Conservation (phyloP, 805 yeast genomes). For the Myxozyma lipomycoides region DNA sequence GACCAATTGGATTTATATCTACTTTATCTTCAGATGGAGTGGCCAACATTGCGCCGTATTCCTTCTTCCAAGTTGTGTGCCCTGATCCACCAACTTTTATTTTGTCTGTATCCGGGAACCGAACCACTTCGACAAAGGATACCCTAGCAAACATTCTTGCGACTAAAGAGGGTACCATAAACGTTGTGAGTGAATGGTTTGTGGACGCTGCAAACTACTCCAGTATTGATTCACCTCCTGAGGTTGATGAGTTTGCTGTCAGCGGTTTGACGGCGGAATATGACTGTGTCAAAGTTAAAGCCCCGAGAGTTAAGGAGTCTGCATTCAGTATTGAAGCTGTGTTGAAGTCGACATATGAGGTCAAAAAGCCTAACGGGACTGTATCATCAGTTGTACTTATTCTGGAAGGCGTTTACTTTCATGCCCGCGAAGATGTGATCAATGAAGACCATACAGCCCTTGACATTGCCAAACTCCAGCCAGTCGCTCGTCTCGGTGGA, state of each 20-base stretch:
- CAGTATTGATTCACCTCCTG: slow-evolving; percentile 46
- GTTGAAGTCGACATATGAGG: slow-evolving; percentile 44
- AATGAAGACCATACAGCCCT: slow-evolving; percentile 42
- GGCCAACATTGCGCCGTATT: slow-evolving; percentile 57
- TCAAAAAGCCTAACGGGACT: slow-evolving; percentile 38
- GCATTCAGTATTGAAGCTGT: slow-evolving; percentile 57
- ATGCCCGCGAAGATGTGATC: slow-evolving; percentile 52
- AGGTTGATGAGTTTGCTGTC: slow-evolving; percentile 51
- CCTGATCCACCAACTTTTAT: slow-evolving; percentile 58
- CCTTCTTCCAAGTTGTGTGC: slow-evolving; percentile 48
- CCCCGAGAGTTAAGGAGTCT: slow-evolving; percentile 58
- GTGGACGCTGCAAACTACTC: slow-evolving; percentile 58
- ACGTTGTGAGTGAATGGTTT: slow-evolving; percentile 60
- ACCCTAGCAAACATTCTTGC: slow-evolving; percentile 48
- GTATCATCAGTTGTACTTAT: slow-evolving; percentile 43
- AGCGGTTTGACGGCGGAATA: slow-evolving; percentile 48
- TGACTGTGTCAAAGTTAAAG: slow-evolving; percentile 45
- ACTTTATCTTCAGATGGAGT: slow-evolving; percentile 44
- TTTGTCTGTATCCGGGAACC: slow-evolving; percentile 44
- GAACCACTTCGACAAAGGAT: slow-evolving; percentile 43
- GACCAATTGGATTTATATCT: slow-evolving; percentile 60
- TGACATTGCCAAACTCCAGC: slow-evolving; percentile 48
- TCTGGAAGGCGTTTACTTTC: slow-evolving; percentile 57
- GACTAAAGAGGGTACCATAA: slow-evolving; percentile 53
- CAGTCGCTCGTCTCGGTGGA: slow-evolving; percentile 55